Base-by-base conservation (phyloP, 257 asterid species). In the Rehmannia glutinosa region DNA sequence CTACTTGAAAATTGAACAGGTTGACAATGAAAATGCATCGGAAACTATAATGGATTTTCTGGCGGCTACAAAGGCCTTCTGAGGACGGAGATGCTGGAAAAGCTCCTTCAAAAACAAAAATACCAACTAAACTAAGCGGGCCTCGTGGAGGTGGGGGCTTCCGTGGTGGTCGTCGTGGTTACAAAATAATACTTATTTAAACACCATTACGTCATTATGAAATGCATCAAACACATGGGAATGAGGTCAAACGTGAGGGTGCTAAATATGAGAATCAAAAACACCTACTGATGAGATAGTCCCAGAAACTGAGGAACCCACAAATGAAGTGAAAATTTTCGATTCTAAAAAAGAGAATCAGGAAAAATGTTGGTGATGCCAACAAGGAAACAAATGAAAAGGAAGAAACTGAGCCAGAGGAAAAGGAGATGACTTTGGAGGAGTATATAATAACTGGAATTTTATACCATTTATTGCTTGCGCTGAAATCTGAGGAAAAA, bases 401-500 rank as follows among this genome's bases (percentile, higher is more conserved):
- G 50, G 86, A 77, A 68, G 88, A 73, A 54, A 75, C 80, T 72
- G 84, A 84, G 77, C 83, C 91, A 5, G 96, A 88, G 75, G 88
- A 82, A 13, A 84, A 86, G 93, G 91, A 86, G 82, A 86, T 86
- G 93, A 88, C 96, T 24, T 41, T 88, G 67, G 96, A 88, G 76
- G 96, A 88, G 70, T 88, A 88, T 52, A 82, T 82, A 61, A 88
- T 80, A 41, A 27, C 79, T 77, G 15, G 93, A 82, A 64, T n/a
- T n/a, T n/a, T n/a, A n/a, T n/a, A n/a, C n/a, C n/a, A n/a, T n/a
- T n/a, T n/a, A 5, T 75, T 86, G 69, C 73, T 80, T 64, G 81
- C 80, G 6, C 68, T 64, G 12, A 88, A 82, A 53, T 46, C 85
- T 6, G 91, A 78, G 80, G 93, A 86, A 64, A 80, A 79, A 86